Evolutionary conservation across 495 filamentous ascomycete species (phyloP), one percentile per base, ranked within the genome.

Genomic region (Penicillium pancosmium): DNA sequence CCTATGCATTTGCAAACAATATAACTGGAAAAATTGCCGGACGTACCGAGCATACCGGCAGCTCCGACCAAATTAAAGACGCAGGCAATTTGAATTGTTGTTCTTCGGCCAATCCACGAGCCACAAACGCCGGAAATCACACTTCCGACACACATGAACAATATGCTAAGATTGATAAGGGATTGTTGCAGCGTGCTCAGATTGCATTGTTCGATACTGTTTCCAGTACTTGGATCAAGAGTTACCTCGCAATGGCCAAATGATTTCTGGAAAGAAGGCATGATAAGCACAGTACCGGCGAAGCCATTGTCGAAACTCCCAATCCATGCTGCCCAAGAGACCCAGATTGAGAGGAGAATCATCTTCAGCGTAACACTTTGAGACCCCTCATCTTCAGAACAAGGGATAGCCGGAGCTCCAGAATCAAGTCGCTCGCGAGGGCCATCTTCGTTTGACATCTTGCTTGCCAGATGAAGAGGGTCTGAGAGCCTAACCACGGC

Each of bases 1-100:
- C 69, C 61, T 19, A 72, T 71, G 8, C 65, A 70, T n/a, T 59
- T 61, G 38, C 69, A 70, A 16, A 66, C 61, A 59, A 72, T 72
- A 31, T 70, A 72, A 46, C 55, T 54, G 2, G 61, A 15, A 34
- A 68, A 72, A 19, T 59, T 71, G 1, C 65, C 63, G 11, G 31
- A 19, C 19, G 67, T 68, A 3, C 67, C 67, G 12, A 69, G 50
- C 65, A 69, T 69, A 5, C 67, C 65, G 46, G 58, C 67, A 13
- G 67, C 67, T 5, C 67, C 67, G 33, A 69, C 49, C 11, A 67
- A 55, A 1, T 57, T 51, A 10, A 69, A 46, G 2, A 46, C 18
- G 16, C 65, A 68, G 27, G 61, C 67, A 23, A 65, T 40, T 41
- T 68, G 67, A 34, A 69, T 65, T 5, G 59, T 35, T 0, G 60